These are phyloP conservation scores for Tylopilus felleus DNA, from an alignment of 768 basidiomycete genomes.

Conservation along the genomic window DNA sequence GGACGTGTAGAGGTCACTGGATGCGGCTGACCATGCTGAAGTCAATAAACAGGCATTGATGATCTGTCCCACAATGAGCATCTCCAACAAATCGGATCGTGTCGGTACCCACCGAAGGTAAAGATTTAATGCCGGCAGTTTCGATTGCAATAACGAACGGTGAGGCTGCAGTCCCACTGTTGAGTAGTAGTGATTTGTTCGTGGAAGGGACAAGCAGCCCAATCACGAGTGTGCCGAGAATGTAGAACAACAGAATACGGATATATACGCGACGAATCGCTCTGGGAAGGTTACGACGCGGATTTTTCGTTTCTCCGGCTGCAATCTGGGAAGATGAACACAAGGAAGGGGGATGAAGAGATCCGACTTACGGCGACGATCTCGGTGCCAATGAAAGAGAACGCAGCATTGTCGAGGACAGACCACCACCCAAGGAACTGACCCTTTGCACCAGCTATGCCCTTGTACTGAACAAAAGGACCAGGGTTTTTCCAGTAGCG, in stretches of 20 bases:
- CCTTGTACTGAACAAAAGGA: slow-evolving; percentile 71
- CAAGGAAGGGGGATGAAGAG: background rate
- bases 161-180: slow-evolving; percentile 59
- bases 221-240: slow-evolving; percentile 67
- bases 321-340: slow-evolving; percentile 53
- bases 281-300: slow-evolving; percentile 61
- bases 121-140: slow-evolving; percentile 77
- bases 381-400: slow-evolving; percentile 92
- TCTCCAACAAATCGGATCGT: slow-evolving; percentile 7
- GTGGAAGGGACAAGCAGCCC: slow-evolving; percentile 80
- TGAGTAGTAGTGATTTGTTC: slow-evolving; percentile 49
- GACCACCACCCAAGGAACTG: slow-evolving; percentile 72
- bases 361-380: slow-evolving; percentile 71
- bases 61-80: slow-evolving; percentile 39
- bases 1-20: slow-evolving; percentile 85
- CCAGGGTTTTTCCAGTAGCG: slow-evolving; percentile 86
- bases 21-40: slow-evolving; percentile 91
- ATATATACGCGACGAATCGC: slow-evolving; percentile 60
- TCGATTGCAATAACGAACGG: slow-evolving; percentile 91
- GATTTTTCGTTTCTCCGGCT: slow-evolving; percentile 90
- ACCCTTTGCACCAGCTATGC: slow-evolving; percentile 65
- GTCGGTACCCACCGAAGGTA: slow-evolving; percentile 62
- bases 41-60: slow-evolving; percentile 83
- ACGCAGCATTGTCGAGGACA: slow-evolving; percentile 83
- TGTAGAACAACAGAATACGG: slow-evolving; percentile 81